Percentiles rank a stretch among this genome's conserved stretches.
phyloP scores from a whole-genome alignment of 306 rosid genomes.

The Corylus americana region DNA sequence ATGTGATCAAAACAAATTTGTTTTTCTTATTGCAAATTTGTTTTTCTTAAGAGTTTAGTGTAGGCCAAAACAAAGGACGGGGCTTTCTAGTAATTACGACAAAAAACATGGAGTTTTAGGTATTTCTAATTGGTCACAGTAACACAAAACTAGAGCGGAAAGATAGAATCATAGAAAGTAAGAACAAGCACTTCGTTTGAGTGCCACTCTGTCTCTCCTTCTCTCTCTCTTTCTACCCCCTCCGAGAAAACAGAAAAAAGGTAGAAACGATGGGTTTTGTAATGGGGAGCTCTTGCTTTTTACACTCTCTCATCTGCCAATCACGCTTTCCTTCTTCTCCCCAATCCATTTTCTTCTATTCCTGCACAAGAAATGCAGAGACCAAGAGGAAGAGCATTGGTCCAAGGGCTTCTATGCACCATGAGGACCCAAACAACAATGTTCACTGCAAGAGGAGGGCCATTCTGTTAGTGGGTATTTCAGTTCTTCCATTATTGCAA shows the following conservation, averaged over 20 bases:
- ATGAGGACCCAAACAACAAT: constrained; percentile 28
- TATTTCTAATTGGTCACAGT: background rate
- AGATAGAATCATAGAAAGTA: background rate
- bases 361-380: constrained; percentile 36
- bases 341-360: constrained; percentile 19
- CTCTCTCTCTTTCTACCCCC: background rate
- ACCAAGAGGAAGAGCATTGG: constrained; percentile 29
- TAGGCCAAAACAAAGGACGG: background rate
- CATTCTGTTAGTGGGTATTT: constrained; percentile 56
- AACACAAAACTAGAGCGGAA: background rate
- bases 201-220: constrained; percentile 13
- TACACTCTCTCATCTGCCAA: constrained; percentile 46
- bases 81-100: background rate
- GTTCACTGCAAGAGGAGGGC: constrained; percentile 50
- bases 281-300: constrained; percentile 42
- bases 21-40: no score
- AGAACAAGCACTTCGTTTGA: background rate
- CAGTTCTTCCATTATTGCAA: constrained; percentile 66
- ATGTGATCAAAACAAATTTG: no score
- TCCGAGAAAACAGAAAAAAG: background rate
- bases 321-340: constrained; percentile 39
- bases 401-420: constrained; percentile 37
- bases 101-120: background rate
- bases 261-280: constrained; percentile 43
- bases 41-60: no score